Evolutionary conservation across 2,329 filamentous ascomycete genomes (phyloP), one percentile per base, ranked within the genome.

Genomic region (Trichoderma atroviride): DNA sequence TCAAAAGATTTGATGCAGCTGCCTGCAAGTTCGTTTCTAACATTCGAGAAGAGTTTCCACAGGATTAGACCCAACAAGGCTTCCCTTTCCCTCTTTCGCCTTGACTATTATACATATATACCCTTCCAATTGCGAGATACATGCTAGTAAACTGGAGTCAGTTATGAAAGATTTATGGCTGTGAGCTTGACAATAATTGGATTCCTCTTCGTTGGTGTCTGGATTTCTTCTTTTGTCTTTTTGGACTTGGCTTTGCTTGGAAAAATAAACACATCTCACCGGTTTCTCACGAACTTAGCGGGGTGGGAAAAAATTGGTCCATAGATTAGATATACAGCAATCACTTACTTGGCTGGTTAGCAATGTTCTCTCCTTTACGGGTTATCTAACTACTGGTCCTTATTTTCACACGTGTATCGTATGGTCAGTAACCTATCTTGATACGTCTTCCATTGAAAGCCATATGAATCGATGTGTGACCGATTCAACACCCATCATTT

Each of bases 11-110:
- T 84, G 92, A 97, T 79, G 76, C 78, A 5, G 82, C 81, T 40
- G 84, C 80, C 0, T 88, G 88, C 73, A 84, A 81, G 4, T 99
- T 98, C 81, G 85, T 97, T 37, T 97, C 93, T 74, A 98, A 97
- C 78, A 76, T 87, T 37, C 80, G 81, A 74, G 92, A 96, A 74
- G 89, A 94, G 75, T 97, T 94, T 79, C 95, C 95, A 0, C 91
- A 97, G 76, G 93, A 96, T 79, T 97, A 72, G 76, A 22, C 19
- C n/a, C 14, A 27, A 33, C 11, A 14, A 9, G 4, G 31, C 19
- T 6, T 11, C 3, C 19, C 10, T 43, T 31, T 16, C 37, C 53
- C 14, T 47, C n/a, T 22, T 35, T 2, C 22, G n/a, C 40, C n/a
- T 64, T n/a, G 19, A 43, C 43, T 6, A 29, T 40, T 19, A 31